Evolutionary conservation across 768 basidiomycete species (phyloP).

Genomic region (Russula sp.): DNA sequence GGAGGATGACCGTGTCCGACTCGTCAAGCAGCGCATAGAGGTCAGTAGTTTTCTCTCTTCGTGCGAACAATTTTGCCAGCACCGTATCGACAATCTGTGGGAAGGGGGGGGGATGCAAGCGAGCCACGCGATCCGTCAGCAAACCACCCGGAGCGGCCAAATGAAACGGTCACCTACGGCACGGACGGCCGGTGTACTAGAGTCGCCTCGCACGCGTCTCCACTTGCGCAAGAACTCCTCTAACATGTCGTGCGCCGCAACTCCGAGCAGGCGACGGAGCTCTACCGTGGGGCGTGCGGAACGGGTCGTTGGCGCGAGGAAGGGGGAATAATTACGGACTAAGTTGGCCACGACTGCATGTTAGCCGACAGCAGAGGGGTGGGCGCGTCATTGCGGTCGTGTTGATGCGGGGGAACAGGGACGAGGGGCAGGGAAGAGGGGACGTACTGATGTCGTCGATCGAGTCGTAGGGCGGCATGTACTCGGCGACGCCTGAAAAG

Average conservation of each 20-base stretch:
- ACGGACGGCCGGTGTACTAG: conserved; percentile 23
- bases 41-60: conserved; percentile 52
- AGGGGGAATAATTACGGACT: conserved; percentile 89
- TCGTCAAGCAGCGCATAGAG: conserved; percentile 51
- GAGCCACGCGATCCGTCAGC: background rate
- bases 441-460: conserved; percentile 85
- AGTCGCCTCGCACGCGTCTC: conserved; percentile 38
- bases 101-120: background rate
- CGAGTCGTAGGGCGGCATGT: conserved; percentile 58
- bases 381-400: conserved; percentile 25
- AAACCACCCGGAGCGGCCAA: background rate
- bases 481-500: conserved; percentile 66
- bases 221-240: conserved; percentile 58
- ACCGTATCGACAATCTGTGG: conserved; percentile 75
- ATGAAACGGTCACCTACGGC: conserved; percentile 19
- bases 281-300: conserved; percentile 65
- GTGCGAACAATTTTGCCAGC: conserved; percentile 65
- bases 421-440: conserved; percentile 10
- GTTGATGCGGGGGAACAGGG: conserved; percentile 19
- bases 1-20: conserved; percentile 43
- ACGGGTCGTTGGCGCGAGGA: conserved; percentile 63
- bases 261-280: conserved; percentile 52
- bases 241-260: conserved; percentile 71
- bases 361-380: conserved; percentile 56
- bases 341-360: conserved; percentile 75